Evolutionary conservation across 257 asterid species (phyloP).

Genomic region (Voacanga thouarsii): DNA sequence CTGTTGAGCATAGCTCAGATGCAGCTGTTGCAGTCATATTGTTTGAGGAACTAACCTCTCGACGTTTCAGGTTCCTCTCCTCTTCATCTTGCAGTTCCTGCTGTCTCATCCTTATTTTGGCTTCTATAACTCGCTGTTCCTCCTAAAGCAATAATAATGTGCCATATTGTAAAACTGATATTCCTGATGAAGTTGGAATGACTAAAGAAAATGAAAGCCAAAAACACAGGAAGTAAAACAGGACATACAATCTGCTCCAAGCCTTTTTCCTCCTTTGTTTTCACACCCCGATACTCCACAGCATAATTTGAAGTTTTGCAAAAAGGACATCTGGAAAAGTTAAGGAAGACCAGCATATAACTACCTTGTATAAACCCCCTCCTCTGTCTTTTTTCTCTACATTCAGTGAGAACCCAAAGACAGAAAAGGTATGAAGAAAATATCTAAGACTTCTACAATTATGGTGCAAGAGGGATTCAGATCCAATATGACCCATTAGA

Average conservation of each 20-base stretch:
- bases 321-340: slow-evolving; percentile 75
- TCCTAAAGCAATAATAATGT: slow-evolving; percentile 43
- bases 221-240: background rate
- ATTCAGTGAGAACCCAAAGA: background rate
- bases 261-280: slow-evolving; percentile 94
- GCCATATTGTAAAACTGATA: slow-evolving; percentile 13
- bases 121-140: slow-evolving; percentile 97
- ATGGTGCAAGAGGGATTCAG: background rate
- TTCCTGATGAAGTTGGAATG: background rate
- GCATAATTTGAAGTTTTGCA: slow-evolving; percentile 92
- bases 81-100: slow-evolving; percentile 92
- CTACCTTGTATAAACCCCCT: background rate
- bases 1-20: slow-evolving; percentile 55
- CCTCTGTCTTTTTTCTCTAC: background rate
- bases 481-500: background rate
- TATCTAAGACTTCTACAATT: background rate
- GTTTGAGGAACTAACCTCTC: slow-evolving; percentile 60
- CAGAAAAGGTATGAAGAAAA: background rate
- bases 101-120: slow-evolving; percentile 95
- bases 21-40: slow-evolving; percentile 51
- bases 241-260: slow-evolving; percentile 81
- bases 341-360: slow-evolving; percentile 36
- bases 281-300: slow-evolving; percentile 92
- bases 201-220: slow-evolving; percentile 3
- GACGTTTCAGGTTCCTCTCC: slow-evolving; percentile 56